phyloP scores from a whole-genome alignment of 495 filamentous ascomycete genomes.

The Neurospora sp. region DNA sequence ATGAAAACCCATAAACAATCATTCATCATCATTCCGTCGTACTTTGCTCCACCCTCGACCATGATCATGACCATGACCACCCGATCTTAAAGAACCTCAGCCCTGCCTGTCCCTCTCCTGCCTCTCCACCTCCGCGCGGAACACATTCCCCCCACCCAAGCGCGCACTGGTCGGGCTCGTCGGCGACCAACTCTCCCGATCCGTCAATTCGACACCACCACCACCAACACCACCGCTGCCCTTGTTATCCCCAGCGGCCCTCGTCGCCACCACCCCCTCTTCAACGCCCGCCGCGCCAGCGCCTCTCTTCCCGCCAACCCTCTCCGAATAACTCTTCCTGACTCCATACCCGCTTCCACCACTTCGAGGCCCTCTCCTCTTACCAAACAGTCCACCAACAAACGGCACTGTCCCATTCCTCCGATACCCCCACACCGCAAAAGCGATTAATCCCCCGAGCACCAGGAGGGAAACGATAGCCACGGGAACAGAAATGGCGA shows the following conservation, averaged over 20 bases:
- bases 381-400: constrained; percentile 5
- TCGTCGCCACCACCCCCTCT: background rate
- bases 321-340: constrained; percentile 13
- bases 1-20: background rate
- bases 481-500: constrained; percentile 17
- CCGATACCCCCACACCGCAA: constrained; percentile 7
- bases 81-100: constrained; percentile 1
- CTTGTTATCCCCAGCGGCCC: constrained; percentile 6
- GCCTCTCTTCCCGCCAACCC: constrained; percentile 1
- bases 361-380: background rate
- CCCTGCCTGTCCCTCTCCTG: constrained; percentile 16
- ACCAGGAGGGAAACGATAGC: constrained; percentile 9
- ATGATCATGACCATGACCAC: no score
- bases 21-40: background rate
- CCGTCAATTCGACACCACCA: constrained; percentile 20
- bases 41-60: no score
- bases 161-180: constrained; percentile 3
- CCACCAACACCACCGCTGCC: no score
- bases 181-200: constrained; percentile 25
- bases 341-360: constrained; percentile 17
- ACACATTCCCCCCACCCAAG: constrained; percentile 17
- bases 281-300: background rate
- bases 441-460: background rate
- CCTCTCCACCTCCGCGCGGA: constrained; percentile 24
- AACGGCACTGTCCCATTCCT: constrained; percentile 7